Conservation (phyloP, 495 filamentous ascomycete genomes). For the Xylaria telfairii region DNA sequence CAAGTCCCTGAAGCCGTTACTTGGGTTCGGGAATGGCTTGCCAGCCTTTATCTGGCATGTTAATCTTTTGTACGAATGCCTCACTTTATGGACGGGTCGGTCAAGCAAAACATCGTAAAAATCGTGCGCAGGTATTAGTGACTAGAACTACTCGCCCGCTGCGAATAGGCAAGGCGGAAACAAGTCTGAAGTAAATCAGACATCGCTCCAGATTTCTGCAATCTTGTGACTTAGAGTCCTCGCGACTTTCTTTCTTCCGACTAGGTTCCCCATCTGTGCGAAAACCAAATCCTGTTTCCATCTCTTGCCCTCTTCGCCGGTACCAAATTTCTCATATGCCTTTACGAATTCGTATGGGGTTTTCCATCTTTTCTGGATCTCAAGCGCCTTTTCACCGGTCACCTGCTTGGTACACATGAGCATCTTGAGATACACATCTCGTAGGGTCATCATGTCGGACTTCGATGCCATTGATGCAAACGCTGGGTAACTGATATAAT, state of each 20-base stretch:
- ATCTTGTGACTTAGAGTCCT: conserved; percentile 71
- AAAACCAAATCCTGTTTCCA: conserved; percentile 61
- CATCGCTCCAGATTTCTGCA: conserved; percentile 73
- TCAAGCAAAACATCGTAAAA: background rate
- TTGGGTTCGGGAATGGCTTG: background rate
- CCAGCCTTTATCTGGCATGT: background rate
- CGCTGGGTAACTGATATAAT: conserved; percentile 73
- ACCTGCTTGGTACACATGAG: conserved; percentile 81
- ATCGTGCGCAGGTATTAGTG: background rate
- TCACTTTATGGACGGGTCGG: background rate
- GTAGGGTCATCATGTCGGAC: conserved; percentile 72
- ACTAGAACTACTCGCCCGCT: background rate
- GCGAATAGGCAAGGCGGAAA: background rate
- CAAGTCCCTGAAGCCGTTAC: background rate
- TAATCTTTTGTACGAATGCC: background rate
- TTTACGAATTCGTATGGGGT: conserved; percentile 74
- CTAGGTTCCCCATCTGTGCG: conserved; percentile 56
- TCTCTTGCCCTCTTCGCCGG: conserved; percentile 52
- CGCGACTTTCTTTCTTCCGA: conserved; percentile 72
- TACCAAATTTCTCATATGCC: conserved; percentile 64
- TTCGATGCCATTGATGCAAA: conserved; percentile 77
- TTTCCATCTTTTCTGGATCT: conserved; percentile 77
- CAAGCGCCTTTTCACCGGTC: conserved; percentile 81
- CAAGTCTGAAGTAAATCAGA: conserved; percentile 13
- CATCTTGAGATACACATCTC: conserved; percentile 85